Percentiles rank a stretch among this genome's conserved stretches.
Evolutionary conservation across 1,284 basidiomycete genomes (phyloP).

Genomic region (Moniliella sp.): DNA sequence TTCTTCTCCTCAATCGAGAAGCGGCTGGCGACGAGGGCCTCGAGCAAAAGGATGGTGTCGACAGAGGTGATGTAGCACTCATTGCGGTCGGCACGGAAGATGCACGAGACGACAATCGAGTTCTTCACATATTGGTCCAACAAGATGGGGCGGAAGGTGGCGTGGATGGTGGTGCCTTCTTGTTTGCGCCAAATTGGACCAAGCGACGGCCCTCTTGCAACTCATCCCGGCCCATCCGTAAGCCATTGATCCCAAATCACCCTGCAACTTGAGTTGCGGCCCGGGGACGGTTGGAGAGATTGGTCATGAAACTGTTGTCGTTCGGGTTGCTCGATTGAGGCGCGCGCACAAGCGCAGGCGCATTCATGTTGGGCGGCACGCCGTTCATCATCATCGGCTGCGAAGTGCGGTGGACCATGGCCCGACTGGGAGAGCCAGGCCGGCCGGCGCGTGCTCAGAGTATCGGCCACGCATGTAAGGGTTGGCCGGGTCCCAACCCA

Average conservation of each 20-base stretch:
- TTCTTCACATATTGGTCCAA: constrained; percentile 34
- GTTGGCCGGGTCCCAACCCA: too few species aligned
- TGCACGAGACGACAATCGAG: constrained; percentile 52
- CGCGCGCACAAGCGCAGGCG: too few species aligned
- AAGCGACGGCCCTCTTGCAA: constrained; percentile 38
- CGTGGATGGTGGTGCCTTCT: constrained; percentile 38
- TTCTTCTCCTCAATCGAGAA: constrained; percentile 92
- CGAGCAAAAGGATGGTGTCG: constrained; percentile 76
- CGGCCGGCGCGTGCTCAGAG: too few species aligned
- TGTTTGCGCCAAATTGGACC: constrained; percentile 41
- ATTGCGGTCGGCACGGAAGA: constrained; percentile 57
- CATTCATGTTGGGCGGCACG: too few species aligned
- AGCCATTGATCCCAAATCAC: constrained; percentile 39
- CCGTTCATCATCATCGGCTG: too few species aligned
- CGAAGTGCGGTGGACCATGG: too few species aligned
- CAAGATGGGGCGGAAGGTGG: constrained; percentile 37
- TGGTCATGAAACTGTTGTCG: too few species aligned
- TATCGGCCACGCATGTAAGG: too few species aligned
- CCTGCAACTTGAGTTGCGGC: constrained; percentile 31
- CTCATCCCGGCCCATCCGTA: constrained; percentile 40
- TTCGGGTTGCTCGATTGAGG: too few species aligned
- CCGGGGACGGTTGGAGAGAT: too few species aligned
- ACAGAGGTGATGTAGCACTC: constrained; percentile 72
- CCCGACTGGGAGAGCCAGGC: too few species aligned
- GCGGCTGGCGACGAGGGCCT: constrained; percentile 57